These are phyloP conservation scores for Kwoniella bestiolae DNA, from an alignment of 768 basidiomycete genomes.

Conservation along the genomic window DNA sequence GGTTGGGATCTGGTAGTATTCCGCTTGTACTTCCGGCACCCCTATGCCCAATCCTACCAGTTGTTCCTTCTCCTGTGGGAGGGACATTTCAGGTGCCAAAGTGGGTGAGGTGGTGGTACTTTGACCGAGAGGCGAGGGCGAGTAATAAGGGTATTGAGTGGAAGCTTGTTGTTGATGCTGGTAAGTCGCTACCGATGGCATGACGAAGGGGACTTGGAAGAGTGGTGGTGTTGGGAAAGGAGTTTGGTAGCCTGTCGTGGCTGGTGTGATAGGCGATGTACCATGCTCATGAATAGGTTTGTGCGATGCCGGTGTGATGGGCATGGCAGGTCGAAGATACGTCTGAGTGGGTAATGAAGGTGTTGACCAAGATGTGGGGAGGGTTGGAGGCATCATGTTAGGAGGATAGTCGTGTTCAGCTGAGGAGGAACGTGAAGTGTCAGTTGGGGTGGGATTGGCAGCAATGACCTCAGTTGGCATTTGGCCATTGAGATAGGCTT, in stretches of 20 bases:
- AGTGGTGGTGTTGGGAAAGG: constrained; percentile 39
- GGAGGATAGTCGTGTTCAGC: constrained; percentile 15
- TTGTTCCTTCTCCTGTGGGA: constrained; percentile 19
- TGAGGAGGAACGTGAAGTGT: constrained; percentile 20
- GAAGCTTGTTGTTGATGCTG: constrained; percentile 4
- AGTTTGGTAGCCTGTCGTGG: constrained; percentile 25
- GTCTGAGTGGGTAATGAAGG: constrained; percentile 22
- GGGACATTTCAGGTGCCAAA: constrained; percentile 34
- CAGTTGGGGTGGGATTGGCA: constrained; percentile 2
- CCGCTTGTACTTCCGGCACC: constrained; percentile 21
- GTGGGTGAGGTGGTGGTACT: constrained; percentile 37
- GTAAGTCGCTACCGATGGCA: constrained; percentile 6
- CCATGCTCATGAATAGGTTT: constrained; percentile 1
- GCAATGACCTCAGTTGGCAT: background rate
- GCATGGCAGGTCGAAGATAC: constrained; percentile 29
- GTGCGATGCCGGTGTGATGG: constrained; percentile 6
- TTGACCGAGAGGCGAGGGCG: constrained; percentile 21
- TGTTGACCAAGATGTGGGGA: constrained; percentile 13
- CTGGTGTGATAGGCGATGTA: constrained; percentile 35
- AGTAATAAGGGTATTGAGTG: constrained; percentile 18
- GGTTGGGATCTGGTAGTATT: constrained; percentile 26
- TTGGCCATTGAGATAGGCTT: constrained; percentile 30
- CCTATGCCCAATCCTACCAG: constrained; percentile 48
- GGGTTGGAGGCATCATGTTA: constrained; percentile 8
- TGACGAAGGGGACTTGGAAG: constrained; percentile 28